Conservation (phyloP, 768 basidiomycete species). For the Tylopilus sp. region DNA sequence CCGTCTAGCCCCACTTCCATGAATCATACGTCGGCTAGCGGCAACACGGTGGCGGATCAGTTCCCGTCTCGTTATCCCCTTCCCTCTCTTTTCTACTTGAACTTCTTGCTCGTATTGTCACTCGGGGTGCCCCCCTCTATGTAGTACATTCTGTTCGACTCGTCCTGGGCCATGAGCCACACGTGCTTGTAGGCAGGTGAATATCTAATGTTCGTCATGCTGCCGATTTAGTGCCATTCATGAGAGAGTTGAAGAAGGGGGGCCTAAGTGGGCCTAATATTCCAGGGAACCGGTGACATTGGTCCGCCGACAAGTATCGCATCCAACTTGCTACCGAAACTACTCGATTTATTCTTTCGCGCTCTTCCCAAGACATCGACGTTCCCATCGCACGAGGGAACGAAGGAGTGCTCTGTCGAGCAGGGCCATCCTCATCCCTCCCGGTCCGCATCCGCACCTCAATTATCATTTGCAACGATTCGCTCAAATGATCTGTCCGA, state of each 20-base stretch:
- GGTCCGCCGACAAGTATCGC: constrained; percentile 9
- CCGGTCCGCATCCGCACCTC: no score
- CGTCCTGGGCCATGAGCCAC: constrained; percentile 83
- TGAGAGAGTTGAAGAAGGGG: constrained; percentile 84
- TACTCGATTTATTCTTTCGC: constrained; percentile 84
- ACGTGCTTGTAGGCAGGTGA: constrained; percentile 75
- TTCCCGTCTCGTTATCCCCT: constrained; percentile 44
- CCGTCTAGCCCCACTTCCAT: constrained; percentile 15
- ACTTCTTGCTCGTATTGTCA: constrained; percentile 88
- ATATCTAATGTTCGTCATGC: constrained; percentile 84
- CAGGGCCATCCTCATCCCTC: neutral
- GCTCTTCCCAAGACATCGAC: constrained; percentile 55
- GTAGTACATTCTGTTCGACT: constrained; percentile 77
- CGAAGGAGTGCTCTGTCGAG: neutral
- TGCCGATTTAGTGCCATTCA: constrained; percentile 85
- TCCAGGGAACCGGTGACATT: constrained; percentile 16
- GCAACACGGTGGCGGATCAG: constrained; percentile 28
- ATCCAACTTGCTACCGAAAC: constrained; percentile 37
- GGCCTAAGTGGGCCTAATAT: constrained; percentile 18
- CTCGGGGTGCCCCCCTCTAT: constrained; percentile 89
- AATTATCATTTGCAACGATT: neutral
- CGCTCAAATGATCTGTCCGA: constrained; percentile 1
- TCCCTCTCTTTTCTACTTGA: constrained; percentile 45
- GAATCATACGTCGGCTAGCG: constrained; percentile 8
- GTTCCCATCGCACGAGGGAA: neutral